Base-by-base conservation (phyloP, 2,329 filamentous ascomycete genomes). In the Diaporthe sp. region DNA sequence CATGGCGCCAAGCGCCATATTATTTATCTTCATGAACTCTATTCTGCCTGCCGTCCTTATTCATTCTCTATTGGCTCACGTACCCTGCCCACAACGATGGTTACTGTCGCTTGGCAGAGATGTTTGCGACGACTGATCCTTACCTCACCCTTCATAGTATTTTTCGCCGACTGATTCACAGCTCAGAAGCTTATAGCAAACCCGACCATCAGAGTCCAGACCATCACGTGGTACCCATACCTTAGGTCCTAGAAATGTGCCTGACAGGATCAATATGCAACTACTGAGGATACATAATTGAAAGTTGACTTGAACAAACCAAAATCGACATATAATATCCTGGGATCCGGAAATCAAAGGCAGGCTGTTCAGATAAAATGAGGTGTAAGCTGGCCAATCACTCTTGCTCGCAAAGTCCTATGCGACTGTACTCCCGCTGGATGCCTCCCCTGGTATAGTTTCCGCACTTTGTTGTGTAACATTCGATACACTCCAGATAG, bases 221-320 rank as follows among this genome's bases (percentile, higher is more conserved):
- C 4, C 19, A 4, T 10, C n/a, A 28, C 15, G 0, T 52, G 47
- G n/a, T n/a, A 28, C 0, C 28, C 10, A 28, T 4, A 52, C 13
- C 4, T 2, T 0, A 25, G n/a, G n/a, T 52, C 4, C 47, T 4
- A 13, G 13, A n/a, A 42, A 42, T 17, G 10, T 42, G 15, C 19
- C 40, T 42, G 5, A 42, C 10, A 19, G 19, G 40, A 19, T 17
- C 40, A 42, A 17, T 17, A 13, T 42, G 40, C 0, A 42, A 2
- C 19, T 42, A 19, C 40, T 42, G 15, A 42, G 15, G 8, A 42
- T 42, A 17, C 19, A 17, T 42, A 19, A 42, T 17, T 42, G 1
- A 0, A 12, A 42, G 0, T 42, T 17, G 17, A 13, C 1, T 42
- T 6, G 0, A 19, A 42, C 40, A 13, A 19, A 5, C 8, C 4